Percentiles rank a stretch among this genome's conserved stretches.
Conservation (phyloP, 345 rosid genomes). For the Citrus unshiu region DNA sequence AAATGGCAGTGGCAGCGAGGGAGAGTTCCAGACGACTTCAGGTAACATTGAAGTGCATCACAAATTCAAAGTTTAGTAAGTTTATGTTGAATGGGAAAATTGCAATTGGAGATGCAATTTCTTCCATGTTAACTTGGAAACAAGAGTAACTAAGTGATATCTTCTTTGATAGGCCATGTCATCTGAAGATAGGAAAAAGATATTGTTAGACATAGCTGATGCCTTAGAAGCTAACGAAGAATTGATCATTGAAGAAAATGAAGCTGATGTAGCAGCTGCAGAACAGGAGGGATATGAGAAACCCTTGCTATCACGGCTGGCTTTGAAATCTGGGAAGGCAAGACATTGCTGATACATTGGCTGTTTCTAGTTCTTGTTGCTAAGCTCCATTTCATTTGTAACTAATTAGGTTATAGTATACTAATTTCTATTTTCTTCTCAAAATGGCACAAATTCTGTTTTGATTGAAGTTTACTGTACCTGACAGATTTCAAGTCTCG, state of each 20-base stretch:
- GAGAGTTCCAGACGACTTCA: constrained; percentile 89
- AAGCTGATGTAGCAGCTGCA: constrained; percentile 80
- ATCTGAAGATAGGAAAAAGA: constrained; percentile 65
- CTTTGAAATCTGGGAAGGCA: constrained; percentile 89
- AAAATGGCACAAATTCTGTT: neutral
- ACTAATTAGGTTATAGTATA: neutral
- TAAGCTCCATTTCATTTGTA: neutral
- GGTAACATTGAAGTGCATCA: constrained; percentile 38
- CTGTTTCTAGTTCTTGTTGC: neutral
- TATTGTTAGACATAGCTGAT: constrained; percentile 77
- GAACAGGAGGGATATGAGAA: constrained; percentile 70
- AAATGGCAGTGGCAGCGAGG: constrained; percentile 94
- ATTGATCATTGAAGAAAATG: constrained; percentile 61
- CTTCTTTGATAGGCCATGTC: constrained; percentile 53
- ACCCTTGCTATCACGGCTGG: constrained; percentile 76
- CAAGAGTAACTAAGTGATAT: constrained; percentile 7
- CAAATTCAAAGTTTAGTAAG: neutral
- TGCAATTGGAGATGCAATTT: neutral
- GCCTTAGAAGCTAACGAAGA: constrained; percentile 82
- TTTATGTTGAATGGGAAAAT: constrained; percentile 6
- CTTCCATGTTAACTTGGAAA: neutral
- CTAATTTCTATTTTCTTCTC: neutral
- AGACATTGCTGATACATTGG: constrained; percentile 8
- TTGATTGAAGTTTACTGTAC: constrained; percentile 10
- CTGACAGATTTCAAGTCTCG: constrained; percentile 72